Conservation (phyloP, 768 basidiomycete genomes). For the Tricholoma hemisulphureum region DNA sequence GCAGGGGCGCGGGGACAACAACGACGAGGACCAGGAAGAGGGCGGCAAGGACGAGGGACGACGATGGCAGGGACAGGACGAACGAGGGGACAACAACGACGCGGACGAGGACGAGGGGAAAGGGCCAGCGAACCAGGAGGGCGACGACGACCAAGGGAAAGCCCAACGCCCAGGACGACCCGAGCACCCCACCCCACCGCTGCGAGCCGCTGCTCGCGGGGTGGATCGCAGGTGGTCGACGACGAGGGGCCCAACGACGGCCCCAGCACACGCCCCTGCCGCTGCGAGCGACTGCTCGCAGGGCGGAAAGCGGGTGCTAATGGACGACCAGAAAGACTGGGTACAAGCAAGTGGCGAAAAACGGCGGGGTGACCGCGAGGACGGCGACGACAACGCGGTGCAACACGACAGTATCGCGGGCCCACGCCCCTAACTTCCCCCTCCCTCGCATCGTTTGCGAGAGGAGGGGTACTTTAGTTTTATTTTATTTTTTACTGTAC, state of each 20-base stretch:
- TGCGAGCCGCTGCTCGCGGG: no score
- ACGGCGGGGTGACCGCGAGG: constrained; percentile 44
- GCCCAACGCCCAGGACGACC: constrained; percentile 36
- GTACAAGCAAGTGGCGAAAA: constrained; percentile 13
- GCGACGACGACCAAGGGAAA: constrained; percentile 16
- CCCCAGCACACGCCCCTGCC: no score
- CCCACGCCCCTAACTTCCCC: constrained; percentile 18
- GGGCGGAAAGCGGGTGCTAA: not conserved
- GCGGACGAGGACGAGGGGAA: constrained; percentile 7
- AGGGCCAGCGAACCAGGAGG: constrained; percentile 8
- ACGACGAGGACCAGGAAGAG: constrained; percentile 32
- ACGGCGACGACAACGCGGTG: constrained; percentile 11
- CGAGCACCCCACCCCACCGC: no score
- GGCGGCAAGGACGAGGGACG: constrained; percentile 17
- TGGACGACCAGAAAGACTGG: not conserved
- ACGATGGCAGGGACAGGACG: constrained; percentile 28
- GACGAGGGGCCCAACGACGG: no score
- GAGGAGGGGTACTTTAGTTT: no score
- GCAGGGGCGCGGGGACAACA: constrained; percentile 31
- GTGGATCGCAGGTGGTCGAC: no score
- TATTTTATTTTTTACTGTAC: no score
- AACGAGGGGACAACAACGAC: constrained; percentile 24
- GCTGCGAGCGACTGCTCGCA: no score
- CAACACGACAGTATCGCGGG: constrained; percentile 24
- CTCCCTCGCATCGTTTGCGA: constrained; percentile 26